Conservation (phyloP, 2,329 filamentous ascomycete genomes). For the Catunica adiposa region DNA sequence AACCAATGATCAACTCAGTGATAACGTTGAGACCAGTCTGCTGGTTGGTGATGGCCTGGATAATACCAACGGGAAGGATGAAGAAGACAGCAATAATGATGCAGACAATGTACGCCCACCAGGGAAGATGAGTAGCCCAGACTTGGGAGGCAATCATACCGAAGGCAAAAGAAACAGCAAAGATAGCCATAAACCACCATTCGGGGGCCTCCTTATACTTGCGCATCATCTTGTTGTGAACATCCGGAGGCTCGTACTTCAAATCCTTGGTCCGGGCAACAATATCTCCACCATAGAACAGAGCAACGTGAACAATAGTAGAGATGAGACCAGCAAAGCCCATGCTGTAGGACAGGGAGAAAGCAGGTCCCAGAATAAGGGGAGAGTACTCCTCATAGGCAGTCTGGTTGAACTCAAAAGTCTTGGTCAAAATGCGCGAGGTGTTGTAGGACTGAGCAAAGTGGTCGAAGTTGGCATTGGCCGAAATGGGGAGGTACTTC, state of each 20-base stretch:
- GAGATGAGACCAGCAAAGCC: conserved; percentile 39
- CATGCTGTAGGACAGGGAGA: conserved; percentile 38
- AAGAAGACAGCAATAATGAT: conserved; percentile 26
- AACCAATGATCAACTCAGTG: conserved; percentile 32
- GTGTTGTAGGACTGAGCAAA: conserved; percentile 44
- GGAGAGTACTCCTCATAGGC: conserved; percentile 46
- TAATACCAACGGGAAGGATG: conserved; percentile 29
- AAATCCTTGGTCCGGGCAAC: conserved; percentile 20
- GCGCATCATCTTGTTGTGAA: conserved; percentile 38
- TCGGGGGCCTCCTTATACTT: conserved; percentile 38
- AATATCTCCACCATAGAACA: conserved; percentile 38
- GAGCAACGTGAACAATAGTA: conserved; percentile 32
- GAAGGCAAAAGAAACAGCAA: conserved; percentile 33
- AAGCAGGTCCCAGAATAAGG: conserved; percentile 36
- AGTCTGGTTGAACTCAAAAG: conserved; percentile 41
- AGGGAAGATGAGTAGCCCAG: conserved; percentile 27
- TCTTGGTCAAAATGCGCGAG: conserved; percentile 37
- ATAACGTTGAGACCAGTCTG: conserved; percentile 33
- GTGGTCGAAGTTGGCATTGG: conserved; percentile 44
- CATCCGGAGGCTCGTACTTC: conserved; percentile 29
- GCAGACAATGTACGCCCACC: conserved; percentile 27
- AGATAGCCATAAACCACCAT: conserved; percentile 39
- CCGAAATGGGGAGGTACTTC: conserved; percentile 43
- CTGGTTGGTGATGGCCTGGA: conserved; percentile 33
- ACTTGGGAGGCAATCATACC: conserved; percentile 24